Evolutionary conservation across 345 rosid genomes (phyloP).

Genomic region (Jatropha curcas): DNA sequence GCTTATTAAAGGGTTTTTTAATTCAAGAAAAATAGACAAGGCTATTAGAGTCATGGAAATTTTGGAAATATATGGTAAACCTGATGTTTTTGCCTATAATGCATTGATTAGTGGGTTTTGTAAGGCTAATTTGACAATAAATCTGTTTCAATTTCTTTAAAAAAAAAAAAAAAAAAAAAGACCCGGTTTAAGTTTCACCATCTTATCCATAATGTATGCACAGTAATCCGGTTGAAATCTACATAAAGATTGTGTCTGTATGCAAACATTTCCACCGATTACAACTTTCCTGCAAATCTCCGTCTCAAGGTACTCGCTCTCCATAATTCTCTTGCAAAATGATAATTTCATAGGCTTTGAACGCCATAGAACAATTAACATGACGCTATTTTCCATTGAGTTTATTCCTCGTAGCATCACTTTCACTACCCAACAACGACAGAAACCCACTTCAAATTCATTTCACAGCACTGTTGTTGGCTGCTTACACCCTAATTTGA

Average conservation of each 20-base stretch:
- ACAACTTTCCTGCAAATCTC: background rate
- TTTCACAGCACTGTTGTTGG: constrained; percentile 18
- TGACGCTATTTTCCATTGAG: constrained; percentile 40
- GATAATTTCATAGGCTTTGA: constrained; percentile 20
- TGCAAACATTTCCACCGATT: background rate
- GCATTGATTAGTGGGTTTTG: constrained; percentile 81
- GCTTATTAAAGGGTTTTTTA: constrained; percentile 75
- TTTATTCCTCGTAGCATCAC: constrained; percentile 30
- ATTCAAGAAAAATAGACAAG: constrained; percentile 50
- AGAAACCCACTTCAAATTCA: constrained; percentile 37
- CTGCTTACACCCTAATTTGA: constrained; percentile 22
- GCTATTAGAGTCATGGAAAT: constrained; percentile 75
- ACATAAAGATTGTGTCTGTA: background rate
- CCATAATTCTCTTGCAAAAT: background rate
- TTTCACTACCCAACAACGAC: constrained; percentile 20
- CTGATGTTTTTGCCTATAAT: constrained; percentile 80
- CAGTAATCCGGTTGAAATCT: constrained; percentile 8
- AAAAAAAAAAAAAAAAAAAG: too few relatives aligned
- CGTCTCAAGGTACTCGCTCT: constrained; percentile 6
- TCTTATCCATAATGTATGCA: constrained; percentile 25
- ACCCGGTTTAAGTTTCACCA: background rate
- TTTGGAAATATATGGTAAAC: constrained; percentile 62
- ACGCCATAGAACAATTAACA: constrained; percentile 11
- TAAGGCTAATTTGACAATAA: constrained; percentile 69
- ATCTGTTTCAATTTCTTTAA: too few relatives aligned